Percentiles rank a stretch among this genome's conserved stretches.
These are phyloP conservation scores for Auriscalpium microsporum DNA, from an alignment of 768 basidiomycete genomes.

Conservation along the genomic window DNA sequence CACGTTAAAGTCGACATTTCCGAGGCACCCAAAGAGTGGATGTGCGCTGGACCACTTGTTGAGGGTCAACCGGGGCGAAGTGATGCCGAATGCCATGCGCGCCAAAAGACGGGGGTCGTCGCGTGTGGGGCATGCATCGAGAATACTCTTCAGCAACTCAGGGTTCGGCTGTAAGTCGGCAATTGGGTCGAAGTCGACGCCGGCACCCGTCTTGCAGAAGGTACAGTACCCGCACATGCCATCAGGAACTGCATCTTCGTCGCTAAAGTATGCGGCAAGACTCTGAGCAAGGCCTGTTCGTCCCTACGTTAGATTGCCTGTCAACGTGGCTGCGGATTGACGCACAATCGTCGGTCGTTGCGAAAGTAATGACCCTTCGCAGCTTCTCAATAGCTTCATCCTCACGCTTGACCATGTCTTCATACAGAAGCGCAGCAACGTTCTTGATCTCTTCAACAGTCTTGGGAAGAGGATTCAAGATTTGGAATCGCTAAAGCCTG, in stretches of 20 bases:
- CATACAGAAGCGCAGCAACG: slow-evolving; percentile 26
- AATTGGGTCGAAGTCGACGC: slow-evolving; percentile 24
- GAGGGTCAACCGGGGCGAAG: slow-evolving; percentile 34
- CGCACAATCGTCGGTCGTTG: slow-evolving; percentile 31
- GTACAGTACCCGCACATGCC: slow-evolving; percentile 36
- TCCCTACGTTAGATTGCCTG: neutral
- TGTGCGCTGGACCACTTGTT: slow-evolving; percentile 33
- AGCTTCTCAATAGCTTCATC: slow-evolving; percentile 33
- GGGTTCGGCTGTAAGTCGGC: slow-evolving; percentile 20
- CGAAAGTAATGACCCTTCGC: slow-evolving; percentile 30
- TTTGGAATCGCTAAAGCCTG: slow-evolving; percentile 25
- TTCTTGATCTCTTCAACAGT: slow-evolving; percentile 23
- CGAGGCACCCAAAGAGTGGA: slow-evolving; percentile 38
- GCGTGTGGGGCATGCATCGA: slow-evolving; percentile 35
- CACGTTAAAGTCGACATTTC: slow-evolving; percentile 30
- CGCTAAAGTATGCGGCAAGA: slow-evolving; percentile 38
- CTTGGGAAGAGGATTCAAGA: slow-evolving; percentile 30
- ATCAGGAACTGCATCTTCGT: slow-evolving; percentile 30
- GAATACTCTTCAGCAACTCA: slow-evolving; percentile 27
- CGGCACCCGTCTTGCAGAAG: slow-evolving; percentile 31
- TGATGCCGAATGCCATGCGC: slow-evolving; percentile 42
- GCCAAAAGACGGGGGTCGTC: slow-evolving; percentile 43
- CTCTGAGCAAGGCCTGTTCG: slow-evolving; percentile 32
- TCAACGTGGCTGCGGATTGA: neutral
- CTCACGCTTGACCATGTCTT: slow-evolving; percentile 33